phyloP scores from a whole-genome alignment of 495 filamentous ascomycete species.

The Xylaria flabelliformis region DNA sequence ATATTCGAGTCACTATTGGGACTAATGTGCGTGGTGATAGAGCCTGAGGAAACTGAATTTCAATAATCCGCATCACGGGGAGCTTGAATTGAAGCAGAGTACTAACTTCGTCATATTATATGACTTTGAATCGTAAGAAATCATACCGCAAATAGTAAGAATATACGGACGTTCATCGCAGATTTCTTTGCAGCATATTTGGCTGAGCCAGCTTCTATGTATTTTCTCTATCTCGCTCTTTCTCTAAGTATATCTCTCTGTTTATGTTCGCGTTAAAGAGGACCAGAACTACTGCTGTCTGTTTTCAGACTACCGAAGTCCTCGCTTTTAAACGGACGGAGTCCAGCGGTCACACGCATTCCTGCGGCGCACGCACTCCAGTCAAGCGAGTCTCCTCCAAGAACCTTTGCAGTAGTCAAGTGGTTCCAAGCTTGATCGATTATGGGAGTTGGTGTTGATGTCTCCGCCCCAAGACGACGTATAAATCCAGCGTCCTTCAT shows the following conservation, averaged over 20 bases:
- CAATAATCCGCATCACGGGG: too few relatives aligned
- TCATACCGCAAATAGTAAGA: neutral
- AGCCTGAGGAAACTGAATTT: too few relatives aligned
- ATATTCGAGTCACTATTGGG: too few relatives aligned
- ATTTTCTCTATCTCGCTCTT: neutral
- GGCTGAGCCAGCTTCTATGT: neutral
- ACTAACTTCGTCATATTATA: neutral
- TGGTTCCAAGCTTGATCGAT: conserved; percentile 26
- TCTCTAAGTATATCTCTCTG: neutral
- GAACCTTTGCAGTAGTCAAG: conserved; percentile 20
- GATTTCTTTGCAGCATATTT: neutral
- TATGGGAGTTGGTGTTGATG: conserved; percentile 24
- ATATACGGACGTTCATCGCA: neutral
- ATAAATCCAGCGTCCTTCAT: conserved; percentile 25
- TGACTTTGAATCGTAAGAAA: neutral
- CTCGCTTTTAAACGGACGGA: conserved; percentile 24
- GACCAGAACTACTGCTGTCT: neutral
- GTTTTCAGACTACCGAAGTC: neutral
- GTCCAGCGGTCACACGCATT: conserved; percentile 27
- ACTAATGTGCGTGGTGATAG: too few relatives aligned
- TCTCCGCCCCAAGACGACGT: conserved; percentile 17
- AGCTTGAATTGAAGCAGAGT: neutral
- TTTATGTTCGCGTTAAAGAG: neutral
- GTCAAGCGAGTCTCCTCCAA: conserved; percentile 28
- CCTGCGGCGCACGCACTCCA: conserved; percentile 30